phyloP scores from a whole-genome alignment of 2,329 filamentous ascomycete genomes.

The Diaporthe longicolla region DNA sequence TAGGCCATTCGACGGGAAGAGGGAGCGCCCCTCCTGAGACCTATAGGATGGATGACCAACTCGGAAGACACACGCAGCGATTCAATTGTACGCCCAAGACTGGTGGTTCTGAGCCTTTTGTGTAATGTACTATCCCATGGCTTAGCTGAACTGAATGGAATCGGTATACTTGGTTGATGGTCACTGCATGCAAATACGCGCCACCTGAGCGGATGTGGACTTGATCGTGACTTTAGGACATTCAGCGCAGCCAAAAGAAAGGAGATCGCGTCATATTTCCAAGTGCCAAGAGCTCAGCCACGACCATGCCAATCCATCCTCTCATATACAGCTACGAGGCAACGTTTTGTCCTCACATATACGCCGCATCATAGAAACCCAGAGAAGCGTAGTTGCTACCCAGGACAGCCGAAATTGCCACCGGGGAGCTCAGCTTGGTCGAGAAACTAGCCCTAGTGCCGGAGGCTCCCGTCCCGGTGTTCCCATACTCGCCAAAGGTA shows the following conservation, averaged over 20 bases:
- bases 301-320: not conserved
- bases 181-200: not conserved
- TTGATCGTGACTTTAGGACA: too few relatives aligned
- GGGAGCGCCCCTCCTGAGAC: too few relatives aligned
- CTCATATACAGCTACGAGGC: too few relatives aligned
- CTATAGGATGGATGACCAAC: too few relatives aligned
- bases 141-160: not conserved
- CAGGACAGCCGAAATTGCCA: slow-evolving; percentile 52
- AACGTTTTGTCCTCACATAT: slow-evolving; percentile 44
- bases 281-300: not conserved
- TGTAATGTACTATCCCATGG: not conserved
- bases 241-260: not conserved
- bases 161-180: not conserved
- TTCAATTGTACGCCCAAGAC: too few relatives aligned
- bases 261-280: not conserved
- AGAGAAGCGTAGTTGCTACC: slow-evolving; percentile 47
- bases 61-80: too few relatives aligned
- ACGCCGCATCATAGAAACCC: slow-evolving; percentile 49
- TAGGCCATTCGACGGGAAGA: too few relatives aligned
- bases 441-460: slow-evolving; percentile 65
- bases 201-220: not conserved
- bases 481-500: slow-evolving; percentile 70
- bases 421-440: slow-evolving; percentile 52
- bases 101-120: not conserved
- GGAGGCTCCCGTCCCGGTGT: slow-evolving; percentile 68